Percentiles rank a stretch among this genome's conserved stretches.
These are phyloP conservation scores for Cryptosporidium muris DNA, from an alignment of 169 alveolate genomes.

Conservation along the genomic window DNA sequence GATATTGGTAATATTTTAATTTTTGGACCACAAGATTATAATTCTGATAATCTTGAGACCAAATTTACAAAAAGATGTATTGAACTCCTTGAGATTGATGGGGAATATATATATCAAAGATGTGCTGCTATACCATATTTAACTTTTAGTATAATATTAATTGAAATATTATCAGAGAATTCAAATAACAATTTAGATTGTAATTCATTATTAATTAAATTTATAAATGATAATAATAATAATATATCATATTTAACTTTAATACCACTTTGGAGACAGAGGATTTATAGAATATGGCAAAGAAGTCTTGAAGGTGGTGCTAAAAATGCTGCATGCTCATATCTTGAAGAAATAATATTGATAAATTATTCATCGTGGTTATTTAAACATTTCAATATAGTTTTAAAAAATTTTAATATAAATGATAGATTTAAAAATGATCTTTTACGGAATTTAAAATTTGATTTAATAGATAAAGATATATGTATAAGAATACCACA, in stretches of 20 bases:
- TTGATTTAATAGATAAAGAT: constrained; percentile 4
- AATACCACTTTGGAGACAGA: constrained; percentile 59
- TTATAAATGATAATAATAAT: constrained; percentile 3
- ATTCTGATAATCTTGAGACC: background rate
- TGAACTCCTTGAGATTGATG: constrained; percentile 25
- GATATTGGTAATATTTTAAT: constrained; percentile 1
- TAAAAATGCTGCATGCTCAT: constrained; percentile 46
- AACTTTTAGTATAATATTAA: constrained; percentile 51
- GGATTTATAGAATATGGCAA: constrained; percentile 56
- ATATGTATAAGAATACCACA: background rate
- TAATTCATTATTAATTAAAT: constrained; percentile 2
- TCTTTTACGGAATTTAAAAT: constrained; percentile 22
- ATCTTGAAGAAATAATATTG: constrained; percentile 42
- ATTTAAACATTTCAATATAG: constrained; percentile 7
- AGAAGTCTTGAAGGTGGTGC: constrained; percentile 67
- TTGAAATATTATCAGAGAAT: constrained; percentile 24
- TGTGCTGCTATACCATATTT: constrained; percentile 34
- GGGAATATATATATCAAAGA: constrained; percentile 39
- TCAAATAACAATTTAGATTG: constrained; percentile 1
- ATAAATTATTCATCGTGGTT: constrained; percentile 41
- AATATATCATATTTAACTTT: constrained; percentile 8
- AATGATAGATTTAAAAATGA: constrained; percentile 55
- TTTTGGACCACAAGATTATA: background rate
- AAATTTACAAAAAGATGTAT: constrained; percentile 28
- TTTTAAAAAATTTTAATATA: constrained; percentile 25